Evolutionary conservation across 192 early-diverging fungal genomes (phyloP).

Genomic region (Coemansia sp.): DNA sequence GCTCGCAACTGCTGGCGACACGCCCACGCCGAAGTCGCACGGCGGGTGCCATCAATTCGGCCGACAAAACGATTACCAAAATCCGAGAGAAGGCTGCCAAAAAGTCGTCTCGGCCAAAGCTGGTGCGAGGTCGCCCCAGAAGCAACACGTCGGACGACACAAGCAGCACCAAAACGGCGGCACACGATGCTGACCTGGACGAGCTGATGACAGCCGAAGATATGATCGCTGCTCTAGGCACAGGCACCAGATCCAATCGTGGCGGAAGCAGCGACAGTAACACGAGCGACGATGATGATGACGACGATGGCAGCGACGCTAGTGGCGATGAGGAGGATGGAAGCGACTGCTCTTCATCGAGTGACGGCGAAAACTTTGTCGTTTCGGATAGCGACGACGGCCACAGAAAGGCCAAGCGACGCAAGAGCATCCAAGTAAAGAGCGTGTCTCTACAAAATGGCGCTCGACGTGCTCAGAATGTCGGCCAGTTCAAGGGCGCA

Average conservation of each 20-base stretch:
- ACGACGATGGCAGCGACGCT: constrained; percentile 7
- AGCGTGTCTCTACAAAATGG: background rate
- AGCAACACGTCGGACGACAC: constrained; percentile 11
- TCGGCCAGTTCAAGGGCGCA: constrained; percentile 21
- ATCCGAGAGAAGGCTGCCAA: constrained; percentile 33
- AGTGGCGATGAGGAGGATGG: constrained; percentile 15
- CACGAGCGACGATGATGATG: constrained; percentile 1
- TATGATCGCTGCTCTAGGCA: constrained; percentile 27
- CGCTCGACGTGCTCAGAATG: background rate
- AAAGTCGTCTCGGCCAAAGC: constrained; percentile 6
- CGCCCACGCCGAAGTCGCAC: constrained; percentile 36
- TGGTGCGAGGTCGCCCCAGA: constrained; percentile 35
- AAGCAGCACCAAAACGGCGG: background rate
- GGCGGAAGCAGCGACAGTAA: constrained; percentile 8
- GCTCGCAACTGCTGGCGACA: constrained; percentile 43
- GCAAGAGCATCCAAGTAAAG: constrained; percentile 9
- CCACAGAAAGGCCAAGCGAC: constrained; percentile 11
- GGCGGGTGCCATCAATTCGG: constrained; percentile 2
- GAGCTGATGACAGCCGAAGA: constrained; percentile 3
- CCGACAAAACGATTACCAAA: constrained; percentile 28
- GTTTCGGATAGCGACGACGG: constrained; percentile 40
- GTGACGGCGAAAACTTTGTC: constrained; percentile 19
- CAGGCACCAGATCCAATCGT: constrained; percentile 11
- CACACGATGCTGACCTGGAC: background rate
- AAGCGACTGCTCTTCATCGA: constrained; percentile 13